Conservation (phyloP, 352 stramenopile genomes). For the Pythium sp. region DNA sequence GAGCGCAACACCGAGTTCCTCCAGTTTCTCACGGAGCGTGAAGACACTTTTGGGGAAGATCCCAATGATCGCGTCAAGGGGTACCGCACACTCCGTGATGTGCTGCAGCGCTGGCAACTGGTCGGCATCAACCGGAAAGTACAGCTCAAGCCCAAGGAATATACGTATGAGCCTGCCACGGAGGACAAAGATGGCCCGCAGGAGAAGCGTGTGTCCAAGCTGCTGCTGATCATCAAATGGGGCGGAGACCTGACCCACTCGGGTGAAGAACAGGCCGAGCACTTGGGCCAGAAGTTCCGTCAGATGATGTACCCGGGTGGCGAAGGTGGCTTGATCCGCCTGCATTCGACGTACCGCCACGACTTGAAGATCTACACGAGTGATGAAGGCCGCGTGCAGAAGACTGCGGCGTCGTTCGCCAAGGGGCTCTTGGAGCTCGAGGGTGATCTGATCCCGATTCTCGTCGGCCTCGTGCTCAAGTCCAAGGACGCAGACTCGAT, state of each 20-base stretch:
- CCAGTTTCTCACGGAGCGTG: conserved; percentile 62
- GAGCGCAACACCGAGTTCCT: conserved; percentile 54
- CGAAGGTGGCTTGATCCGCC: conserved; percentile 94
- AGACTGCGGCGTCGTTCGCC: conserved; percentile 98
- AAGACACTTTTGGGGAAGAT: conserved; percentile 57
- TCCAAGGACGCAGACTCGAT: conserved; percentile 93
- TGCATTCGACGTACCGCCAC: conserved; percentile 99
- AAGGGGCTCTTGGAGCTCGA: conserved; percentile 99
- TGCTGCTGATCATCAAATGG: conserved; percentile 99
- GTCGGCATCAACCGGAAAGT: conserved; percentile 98
- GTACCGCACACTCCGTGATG: conserved; percentile 89
- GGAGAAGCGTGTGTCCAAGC: conserved; percentile 66
- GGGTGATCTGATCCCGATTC: conserved; percentile 98
- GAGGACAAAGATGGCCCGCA: conserved; percentile 9
- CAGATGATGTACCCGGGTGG: conserved; percentile 90
- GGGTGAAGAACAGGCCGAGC: conserved; percentile 94
- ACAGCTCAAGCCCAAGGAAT: conserved; percentile 88
- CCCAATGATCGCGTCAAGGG: conserved; percentile 75
- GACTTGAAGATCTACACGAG: conserved; percentile 99
- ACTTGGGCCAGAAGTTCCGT: conserved; percentile 90
- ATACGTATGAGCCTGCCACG: conserved; percentile 20
- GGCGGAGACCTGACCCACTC: conserved; percentile 98
- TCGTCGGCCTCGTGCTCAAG: conserved; percentile 93
- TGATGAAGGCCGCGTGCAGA: conserved; percentile 99
- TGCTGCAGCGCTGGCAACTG: conserved; percentile 96